Conservation (phyloP, 2,329 filamentous ascomycete species). For the Orbilia ellipsospora region DNA sequence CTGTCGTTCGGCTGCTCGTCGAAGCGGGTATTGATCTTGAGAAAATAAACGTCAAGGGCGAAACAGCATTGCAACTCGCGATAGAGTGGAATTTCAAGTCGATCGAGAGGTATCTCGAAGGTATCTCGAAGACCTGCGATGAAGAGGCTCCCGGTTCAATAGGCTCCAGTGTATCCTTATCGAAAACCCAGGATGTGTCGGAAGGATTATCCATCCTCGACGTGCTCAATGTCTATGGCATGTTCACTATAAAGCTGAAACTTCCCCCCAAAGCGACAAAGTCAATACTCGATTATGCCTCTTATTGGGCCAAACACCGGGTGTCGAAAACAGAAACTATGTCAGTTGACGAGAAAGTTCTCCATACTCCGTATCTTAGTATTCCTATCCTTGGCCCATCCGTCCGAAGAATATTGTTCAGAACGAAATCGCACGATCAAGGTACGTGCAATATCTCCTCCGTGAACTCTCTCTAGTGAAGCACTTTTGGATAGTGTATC, state of each 20-base stretch:
- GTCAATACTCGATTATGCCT: conserved; percentile 19
- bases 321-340: neutral
- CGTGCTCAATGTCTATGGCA: neutral
- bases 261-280: neutral
- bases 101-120: neutral
- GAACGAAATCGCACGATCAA: conserved; percentile 21
- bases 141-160: no score
- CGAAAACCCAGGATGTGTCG: no score
- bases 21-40: neutral
- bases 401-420: conserved; percentile 16
- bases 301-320: conserved; percentile 16
- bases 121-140: no score
- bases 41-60: neutral
- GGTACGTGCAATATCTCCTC: no score
- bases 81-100: neutral
- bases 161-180: no score
- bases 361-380: neutral
- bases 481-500: no score
- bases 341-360: neutral
- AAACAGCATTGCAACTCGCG: neutral
- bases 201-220: neutral
- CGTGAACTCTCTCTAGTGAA: no score
- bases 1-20: neutral
- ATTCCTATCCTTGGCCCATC: neutral
- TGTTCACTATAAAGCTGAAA: neutral